These are phyloP conservation scores for Penicillium sp. DNA, from an alignment of 2,329 filamentous ascomycete genomes.

Conservation along the genomic window DNA sequence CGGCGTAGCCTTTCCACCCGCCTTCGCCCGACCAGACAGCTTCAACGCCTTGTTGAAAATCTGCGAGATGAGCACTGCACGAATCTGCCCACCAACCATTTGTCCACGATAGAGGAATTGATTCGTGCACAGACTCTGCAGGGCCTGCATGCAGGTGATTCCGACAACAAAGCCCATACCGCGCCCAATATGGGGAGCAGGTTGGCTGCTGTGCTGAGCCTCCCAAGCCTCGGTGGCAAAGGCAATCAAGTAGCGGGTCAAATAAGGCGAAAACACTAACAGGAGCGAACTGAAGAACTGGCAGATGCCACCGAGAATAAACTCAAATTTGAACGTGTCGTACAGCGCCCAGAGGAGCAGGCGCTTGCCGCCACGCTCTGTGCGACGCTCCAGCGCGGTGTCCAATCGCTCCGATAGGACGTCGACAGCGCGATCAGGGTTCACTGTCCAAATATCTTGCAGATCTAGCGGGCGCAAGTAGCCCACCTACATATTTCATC, in stretches of 20 bases:
- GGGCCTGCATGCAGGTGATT: constrained; percentile 77
- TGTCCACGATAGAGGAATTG: constrained; percentile 93
- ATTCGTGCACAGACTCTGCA: constrained; percentile 75
- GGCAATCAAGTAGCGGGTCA: constrained; percentile 77
- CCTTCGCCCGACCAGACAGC: constrained; percentile 80
- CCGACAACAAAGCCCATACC: constrained; percentile 82
- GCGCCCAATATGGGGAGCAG: constrained; percentile 63
- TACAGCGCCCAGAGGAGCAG: constrained; percentile 76
- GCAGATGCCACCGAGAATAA: constrained; percentile 76
- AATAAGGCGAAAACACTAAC: constrained; percentile 79
- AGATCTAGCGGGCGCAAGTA: constrained; percentile 78
- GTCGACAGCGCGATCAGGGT: constrained; percentile 70
- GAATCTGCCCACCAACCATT: constrained; percentile 79
- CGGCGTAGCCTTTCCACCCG: constrained; percentile 62
- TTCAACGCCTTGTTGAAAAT: constrained; percentile 93
- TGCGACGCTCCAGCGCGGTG: constrained; percentile 64
- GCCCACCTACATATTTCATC: constrained; percentile 55
- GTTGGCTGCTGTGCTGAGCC: constrained; percentile 50
- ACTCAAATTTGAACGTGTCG: constrained; percentile 80
- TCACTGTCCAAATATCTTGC: constrained; percentile 85
- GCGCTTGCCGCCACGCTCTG: constrained; percentile 63
- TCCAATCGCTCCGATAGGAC: constrained; percentile 63
- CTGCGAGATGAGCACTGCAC: constrained; percentile 75
- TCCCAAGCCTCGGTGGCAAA: constrained; percentile 77
- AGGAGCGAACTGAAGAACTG: constrained; percentile 66